These are phyloP conservation scores for Rhazya stricta DNA, from an alignment of 257 asterid genomes.

Conservation along the genomic window DNA sequence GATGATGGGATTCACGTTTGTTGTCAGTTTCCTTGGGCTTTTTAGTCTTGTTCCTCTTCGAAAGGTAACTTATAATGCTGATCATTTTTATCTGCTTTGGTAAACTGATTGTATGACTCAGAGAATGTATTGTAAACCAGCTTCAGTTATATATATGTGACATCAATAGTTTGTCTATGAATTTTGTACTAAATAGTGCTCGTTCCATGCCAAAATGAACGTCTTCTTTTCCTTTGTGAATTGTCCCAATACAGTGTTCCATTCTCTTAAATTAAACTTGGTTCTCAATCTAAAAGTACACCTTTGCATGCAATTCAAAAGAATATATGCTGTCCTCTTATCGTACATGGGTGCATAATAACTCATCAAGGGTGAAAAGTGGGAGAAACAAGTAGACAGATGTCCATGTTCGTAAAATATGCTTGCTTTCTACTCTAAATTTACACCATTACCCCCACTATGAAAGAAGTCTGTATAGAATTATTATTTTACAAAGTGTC, in stretches of 20 bases:
- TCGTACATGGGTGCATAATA: background rate
- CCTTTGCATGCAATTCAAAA: background rate
- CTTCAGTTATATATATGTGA: background rate
- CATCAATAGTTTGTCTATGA: background rate
- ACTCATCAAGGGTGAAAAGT: background rate
- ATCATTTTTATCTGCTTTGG: background rate
- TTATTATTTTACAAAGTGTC: background rate
- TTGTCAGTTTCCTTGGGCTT: conserved; percentile 89
- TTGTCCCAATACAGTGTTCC: background rate
- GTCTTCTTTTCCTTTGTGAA: background rate
- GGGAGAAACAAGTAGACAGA: background rate
- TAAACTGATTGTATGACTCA: background rate
- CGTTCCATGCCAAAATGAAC: background rate
- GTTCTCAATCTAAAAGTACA: background rate
- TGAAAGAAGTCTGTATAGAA: background rate
- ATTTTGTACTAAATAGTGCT: background rate
- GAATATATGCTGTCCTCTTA: background rate
- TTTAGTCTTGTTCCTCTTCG: conserved; percentile 95
- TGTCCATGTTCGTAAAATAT: background rate
- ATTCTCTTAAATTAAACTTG: background rate
- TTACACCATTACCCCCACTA: background rate
- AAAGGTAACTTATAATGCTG: conserved; percentile 43
- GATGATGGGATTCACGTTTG: conserved; percentile 88
- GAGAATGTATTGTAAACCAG: background rate
- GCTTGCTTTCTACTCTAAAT: background rate